These are phyloP conservation scores for Lanmaoa pseudosensibilis DNA, from an alignment of 768 basidiomycete genomes.

Conservation along the genomic window DNA sequence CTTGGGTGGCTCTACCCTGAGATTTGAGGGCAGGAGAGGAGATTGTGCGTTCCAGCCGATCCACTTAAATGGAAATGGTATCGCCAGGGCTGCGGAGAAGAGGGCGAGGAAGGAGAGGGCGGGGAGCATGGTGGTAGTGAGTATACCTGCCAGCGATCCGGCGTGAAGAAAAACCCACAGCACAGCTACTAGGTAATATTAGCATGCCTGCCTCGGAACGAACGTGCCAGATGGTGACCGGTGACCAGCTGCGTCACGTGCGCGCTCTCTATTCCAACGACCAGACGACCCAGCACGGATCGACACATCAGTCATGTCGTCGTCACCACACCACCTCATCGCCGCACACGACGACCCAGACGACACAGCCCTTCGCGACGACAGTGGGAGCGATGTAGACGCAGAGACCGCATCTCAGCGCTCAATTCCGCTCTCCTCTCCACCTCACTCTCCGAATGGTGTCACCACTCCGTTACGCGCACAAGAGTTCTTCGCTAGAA, in stretches of 20 bases:
- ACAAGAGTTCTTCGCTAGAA: conserved; percentile 37
- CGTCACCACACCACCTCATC: conserved; percentile 4
- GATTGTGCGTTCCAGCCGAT: conserved; percentile 13
- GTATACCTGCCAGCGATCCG: not conserved
- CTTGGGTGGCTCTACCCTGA: conserved; percentile 16
- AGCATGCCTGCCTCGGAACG: not conserved
- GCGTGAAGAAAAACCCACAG: not conserved
- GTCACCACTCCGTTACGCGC: conserved; percentile 19
- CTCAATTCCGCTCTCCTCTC: conserved; percentile 74
- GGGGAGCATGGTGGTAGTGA: conserved; percentile 16
- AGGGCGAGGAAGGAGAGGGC: conserved; percentile 14
- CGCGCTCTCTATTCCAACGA: not conserved
- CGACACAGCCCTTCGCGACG: conserved; percentile 14
- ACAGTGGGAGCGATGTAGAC: conserved; percentile 53
- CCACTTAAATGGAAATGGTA: conserved; percentile 13
- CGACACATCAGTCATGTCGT: conserved; percentile 11
- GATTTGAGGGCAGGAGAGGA: conserved; percentile 1
- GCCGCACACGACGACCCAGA: conserved; percentile 5
- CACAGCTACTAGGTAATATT: not conserved
- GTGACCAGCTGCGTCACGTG: conserved; percentile 19
- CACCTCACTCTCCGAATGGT: conserved; percentile 51
- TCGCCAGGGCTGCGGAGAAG: conserved; percentile 8
- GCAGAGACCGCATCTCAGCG: conserved; percentile 78
- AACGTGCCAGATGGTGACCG: not conserved
- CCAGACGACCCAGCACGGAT: not conserved